Percentiles rank a stretch among this genome's conserved stretches.
phyloP scores from a whole-genome alignment of 2,329 filamentous ascomycete genomes.

The Capronia americana region DNA sequence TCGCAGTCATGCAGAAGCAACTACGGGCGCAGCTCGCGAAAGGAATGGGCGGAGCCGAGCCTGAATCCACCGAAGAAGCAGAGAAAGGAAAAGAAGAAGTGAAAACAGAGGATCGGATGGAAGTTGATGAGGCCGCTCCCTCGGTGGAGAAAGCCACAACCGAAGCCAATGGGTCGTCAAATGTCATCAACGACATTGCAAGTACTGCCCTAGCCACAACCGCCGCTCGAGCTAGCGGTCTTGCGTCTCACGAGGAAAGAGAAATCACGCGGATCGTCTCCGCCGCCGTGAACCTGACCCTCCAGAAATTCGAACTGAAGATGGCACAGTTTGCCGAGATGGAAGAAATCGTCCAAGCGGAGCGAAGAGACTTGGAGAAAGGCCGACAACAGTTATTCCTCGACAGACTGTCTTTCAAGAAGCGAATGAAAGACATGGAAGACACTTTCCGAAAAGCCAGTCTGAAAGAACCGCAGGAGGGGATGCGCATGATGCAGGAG shows the following conservation, averaged over 20 bases:
- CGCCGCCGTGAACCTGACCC: constrained; percentile 87
- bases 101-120: constrained; percentile 63
- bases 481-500: constrained; percentile 38
- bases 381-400: constrained; percentile 92
- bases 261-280: constrained; percentile 95
- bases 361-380: constrained; percentile 89
- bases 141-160: constrained; percentile 33
- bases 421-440: constrained; percentile 82
- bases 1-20: constrained; percentile 81
- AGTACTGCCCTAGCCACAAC: constrained; percentile 85
- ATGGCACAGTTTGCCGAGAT: constrained; percentile 96
- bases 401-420: constrained; percentile 88
- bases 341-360: constrained; percentile 87
- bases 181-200: constrained; percentile 60
- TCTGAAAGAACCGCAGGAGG: constrained; percentile 52
- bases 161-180: constrained; percentile 67
- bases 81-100: constrained; percentile 53
- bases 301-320: constrained; percentile 95
- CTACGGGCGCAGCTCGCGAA: constrained; percentile 80
- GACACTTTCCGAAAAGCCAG: constrained; percentile 64
- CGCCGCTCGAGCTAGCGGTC: constrained; percentile 81
- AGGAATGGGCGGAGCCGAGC: constrained; percentile 57
- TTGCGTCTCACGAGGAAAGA: constrained; percentile 94
- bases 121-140: constrained; percentile 57
- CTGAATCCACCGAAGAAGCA: constrained; percentile 58